Evolutionary conservation across 352 stramenopile species (phyloP), one percentile per base, ranked within the genome.

Genomic region (Pythium scleroteichum): DNA sequence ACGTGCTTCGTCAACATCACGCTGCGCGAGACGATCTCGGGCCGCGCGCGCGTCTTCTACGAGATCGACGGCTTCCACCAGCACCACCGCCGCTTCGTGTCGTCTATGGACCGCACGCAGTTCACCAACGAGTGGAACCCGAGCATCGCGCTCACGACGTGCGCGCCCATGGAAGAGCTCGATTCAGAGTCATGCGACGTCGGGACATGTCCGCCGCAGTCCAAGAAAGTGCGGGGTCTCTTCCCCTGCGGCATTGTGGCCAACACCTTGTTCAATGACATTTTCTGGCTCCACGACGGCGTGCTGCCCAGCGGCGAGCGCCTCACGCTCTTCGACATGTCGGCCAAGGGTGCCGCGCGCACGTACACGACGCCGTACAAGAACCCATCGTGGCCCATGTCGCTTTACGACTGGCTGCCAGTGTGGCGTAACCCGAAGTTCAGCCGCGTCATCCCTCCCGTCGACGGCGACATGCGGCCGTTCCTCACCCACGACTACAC

Each of bases 191-290:
- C 65, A 13, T 92, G 80, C 46, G 53, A 78, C 1, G 70, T 82
- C 4, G 63, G 72, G 9, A 33, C 29, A 1, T 89, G 82, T 52
- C 66, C 77, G 9, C 47, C 58, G 0, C 45, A 53, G 9, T 62
- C 69, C 45, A 71, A 53, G 29, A 69, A 75, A 19, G 48, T 17
- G 16, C 76, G 81, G 26, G 66, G 78, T 41, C 46, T 78, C 9
- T 92, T 90, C 26, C 82, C 82, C 14, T 92, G 82, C 41, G 82
- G 82, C 35, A 85, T 92, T 29, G 80, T 90, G 17, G 78, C 80
- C 0, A 92, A 87, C 69, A 90, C 78, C 45, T 82, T 92, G 77
- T 92, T 92, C 53, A 92, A 90, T 63, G 82, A 92, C 69, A 92
- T 92, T 52, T 89, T 90, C 62, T 92, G 82, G 80, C 72, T 92